These are phyloP conservation scores for Pichia californica DNA, from an alignment of 805 yeast genomes.

Conservation along the genomic window DNA sequence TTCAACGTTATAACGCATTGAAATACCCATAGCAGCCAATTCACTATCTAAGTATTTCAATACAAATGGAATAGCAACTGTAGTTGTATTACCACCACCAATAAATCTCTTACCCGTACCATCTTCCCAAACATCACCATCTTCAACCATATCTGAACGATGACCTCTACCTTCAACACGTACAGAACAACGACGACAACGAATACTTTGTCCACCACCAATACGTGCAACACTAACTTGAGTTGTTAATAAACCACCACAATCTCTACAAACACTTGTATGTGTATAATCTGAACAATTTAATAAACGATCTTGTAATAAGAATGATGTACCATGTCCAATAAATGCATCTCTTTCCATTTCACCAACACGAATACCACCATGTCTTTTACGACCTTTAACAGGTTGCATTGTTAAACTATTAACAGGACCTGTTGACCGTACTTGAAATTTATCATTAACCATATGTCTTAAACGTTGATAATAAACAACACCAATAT, in stretches of 20 bases:
- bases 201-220: slow-evolving; percentile 67
- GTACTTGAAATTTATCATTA: slow-evolving; percentile 97
- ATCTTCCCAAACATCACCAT: slow-evolving; percentile 89
- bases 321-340: slow-evolving; percentile 96
- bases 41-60: slow-evolving; percentile 93
- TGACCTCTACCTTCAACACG: slow-evolving; percentile 40
- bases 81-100: slow-evolving; percentile 92
- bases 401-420: slow-evolving; percentile 98
- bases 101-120: slow-evolving; percentile 87
- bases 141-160: slow-evolving; percentile 51
- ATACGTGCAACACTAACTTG: slow-evolving; percentile 88
- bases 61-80: slow-evolving; percentile 95
- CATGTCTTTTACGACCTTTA: slow-evolving; percentile 96
- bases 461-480: slow-evolving; percentile 99
- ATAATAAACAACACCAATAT: slow-evolving; percentile 94
- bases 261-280: slow-evolving; percentile 79
- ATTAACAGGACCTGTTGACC: slow-evolving; percentile 98
- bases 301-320: slow-evolving; percentile 88
- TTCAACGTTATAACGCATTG: slow-evolving; percentile 80
- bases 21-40: slow-evolving; percentile 95
- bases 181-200: slow-evolving; percentile 89
- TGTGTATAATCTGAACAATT: slow-evolving; percentile 96
- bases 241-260: slow-evolving; percentile 89
- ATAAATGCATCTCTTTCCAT: slow-evolving; percentile 99
- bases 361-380: slow-evolving; percentile 99